Conservation (phyloP, 192 early-diverging fungal genomes). For the Polychytrium aggregatum region DNA sequence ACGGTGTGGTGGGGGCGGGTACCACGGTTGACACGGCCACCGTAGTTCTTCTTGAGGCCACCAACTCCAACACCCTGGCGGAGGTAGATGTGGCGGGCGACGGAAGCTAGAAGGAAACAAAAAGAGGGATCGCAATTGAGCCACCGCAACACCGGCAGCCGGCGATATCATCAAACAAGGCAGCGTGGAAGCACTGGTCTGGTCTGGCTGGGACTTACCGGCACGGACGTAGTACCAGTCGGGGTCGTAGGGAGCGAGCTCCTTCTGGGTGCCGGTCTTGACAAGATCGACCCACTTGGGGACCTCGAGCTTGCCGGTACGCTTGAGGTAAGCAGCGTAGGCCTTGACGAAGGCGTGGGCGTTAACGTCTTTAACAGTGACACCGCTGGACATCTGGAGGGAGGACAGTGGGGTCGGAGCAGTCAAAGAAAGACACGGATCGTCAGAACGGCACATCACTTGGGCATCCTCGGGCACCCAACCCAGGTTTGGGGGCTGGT, state of each 20-base stretch:
- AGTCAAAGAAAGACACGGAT: no score
- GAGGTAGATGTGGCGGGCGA: constrained; percentile 98
- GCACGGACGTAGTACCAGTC: constrained; percentile 99
- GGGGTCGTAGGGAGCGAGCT: constrained; percentile 93
- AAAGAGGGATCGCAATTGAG: not conserved
- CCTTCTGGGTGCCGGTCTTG: constrained; percentile 96
- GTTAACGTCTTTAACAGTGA: constrained; percentile 96
- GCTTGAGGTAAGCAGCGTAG: constrained; percentile 98
- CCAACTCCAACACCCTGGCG: constrained; percentile 88
- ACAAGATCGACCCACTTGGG: constrained; percentile 98
- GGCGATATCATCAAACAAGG: not conserved
- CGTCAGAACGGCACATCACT: no score
- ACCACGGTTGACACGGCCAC: constrained; percentile 87
- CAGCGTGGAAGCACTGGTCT: no score
- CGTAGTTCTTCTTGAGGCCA: constrained; percentile 86
- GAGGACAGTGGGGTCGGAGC: not conserved
- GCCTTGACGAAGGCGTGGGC: constrained; percentile 93
- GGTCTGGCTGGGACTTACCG: constrained; percentile 53
- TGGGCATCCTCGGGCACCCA: no score
- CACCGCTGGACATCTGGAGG: constrained; percentile 31
- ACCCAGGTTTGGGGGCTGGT: no score
- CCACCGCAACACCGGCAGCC: constrained; percentile 56
- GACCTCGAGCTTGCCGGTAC: constrained; percentile 95
- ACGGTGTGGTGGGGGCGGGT: constrained; percentile 84
- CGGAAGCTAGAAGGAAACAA: constrained; percentile 35